Evolutionary conservation across 2,329 filamentous ascomycete species (phyloP).

Genomic region (Purpureocillium takamizusanense): DNA sequence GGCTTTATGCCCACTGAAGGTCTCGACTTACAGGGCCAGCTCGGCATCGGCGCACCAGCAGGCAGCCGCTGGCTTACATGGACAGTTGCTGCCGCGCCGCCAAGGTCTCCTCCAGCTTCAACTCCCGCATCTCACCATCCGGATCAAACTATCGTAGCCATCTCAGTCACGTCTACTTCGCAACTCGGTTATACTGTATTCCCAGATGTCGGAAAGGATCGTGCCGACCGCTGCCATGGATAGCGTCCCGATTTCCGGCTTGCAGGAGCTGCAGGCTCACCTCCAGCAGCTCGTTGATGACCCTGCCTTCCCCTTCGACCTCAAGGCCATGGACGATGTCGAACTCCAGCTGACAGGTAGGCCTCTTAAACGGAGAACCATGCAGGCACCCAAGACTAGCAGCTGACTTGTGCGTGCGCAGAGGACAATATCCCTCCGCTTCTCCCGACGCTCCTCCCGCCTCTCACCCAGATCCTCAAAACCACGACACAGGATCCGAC

Average conservation of each 20-base stretch:
- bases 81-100: too few species aligned
- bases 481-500: slow-evolving; percentile 40
- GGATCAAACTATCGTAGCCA: too few species aligned
- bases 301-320: slow-evolving; percentile 30
- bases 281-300: slow-evolving; percentile 39
- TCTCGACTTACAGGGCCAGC: too few species aligned
- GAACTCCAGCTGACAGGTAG: slow-evolving; percentile 48
- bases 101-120: too few species aligned
- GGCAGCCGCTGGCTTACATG: too few species aligned
- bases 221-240: slow-evolving; percentile 30
- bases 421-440: slow-evolving; percentile 43
- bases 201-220: slow-evolving; percentile 18
- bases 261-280: slow-evolving; percentile 46
- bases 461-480: slow-evolving; percentile 43
- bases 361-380: slow-evolving; percentile 1
- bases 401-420: slow-evolving; percentile 12
- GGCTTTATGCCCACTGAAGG: too few species aligned
- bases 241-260: slow-evolving; percentile 36
- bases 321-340: slow-evolving; percentile 48
- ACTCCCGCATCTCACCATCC: too few species aligned
- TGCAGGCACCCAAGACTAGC: background rate
- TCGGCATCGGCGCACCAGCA: too few species aligned
- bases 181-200: too few species aligned
- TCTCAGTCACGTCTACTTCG: too few species aligned
- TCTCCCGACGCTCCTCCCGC: slow-evolving; percentile 43